Evolutionary conservation across 768 basidiomycete genomes (phyloP), one percentile per base, ranked within the genome.

Genomic region (Podaxis pistillaris): DNA sequence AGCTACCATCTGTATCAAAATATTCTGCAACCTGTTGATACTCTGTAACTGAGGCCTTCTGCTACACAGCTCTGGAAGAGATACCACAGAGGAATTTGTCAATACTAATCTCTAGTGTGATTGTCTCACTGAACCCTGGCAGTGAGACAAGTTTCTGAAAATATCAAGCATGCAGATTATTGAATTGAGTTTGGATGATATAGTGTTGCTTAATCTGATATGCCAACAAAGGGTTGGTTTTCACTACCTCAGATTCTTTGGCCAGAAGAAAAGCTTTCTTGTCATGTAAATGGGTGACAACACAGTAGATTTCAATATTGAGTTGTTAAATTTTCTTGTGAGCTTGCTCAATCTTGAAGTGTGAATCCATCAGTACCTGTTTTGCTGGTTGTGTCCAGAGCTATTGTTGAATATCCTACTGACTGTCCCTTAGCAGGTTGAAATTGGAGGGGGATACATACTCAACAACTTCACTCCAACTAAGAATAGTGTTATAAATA

Each of bases 331-430:
- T 65, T 41, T 69, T 66, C 58, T 69, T 62, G 1, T 56, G 17
- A 11, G 62, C 68, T 0, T 64, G n/a, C 24, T 65, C 28, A 22
- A 69, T 58, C 15, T 63, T 61, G 53, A 68, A 73, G 44, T 63
- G 65, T 1, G 47, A n/a, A 19, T 66, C 64, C 58, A 70, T 70
- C 0, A 65, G 62, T 2, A 50, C 28, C 7, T 69, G 68, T n/a
- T 30, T 19, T 2, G 64, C 62, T 4, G 69, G 66, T 44, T 59
- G 44, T 0, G 69, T 63, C 70, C 69, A 72, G 1, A 64, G 66
- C 19, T 52, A 26, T 2, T 36, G 3, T 0, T 50, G 58, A 9
- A 73, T 63, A 47, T 72, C 69, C 46, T 47, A 15, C 24, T 28
- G 4, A 22, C 50, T 4, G 12, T 51, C 22, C 50, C 22, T 51